Evolutionary conservation across 1,284 basidiomycete genomes (phyloP), one percentile per base, ranked within the genome.

Genomic region (Cryptococcus maquisensis): DNA sequence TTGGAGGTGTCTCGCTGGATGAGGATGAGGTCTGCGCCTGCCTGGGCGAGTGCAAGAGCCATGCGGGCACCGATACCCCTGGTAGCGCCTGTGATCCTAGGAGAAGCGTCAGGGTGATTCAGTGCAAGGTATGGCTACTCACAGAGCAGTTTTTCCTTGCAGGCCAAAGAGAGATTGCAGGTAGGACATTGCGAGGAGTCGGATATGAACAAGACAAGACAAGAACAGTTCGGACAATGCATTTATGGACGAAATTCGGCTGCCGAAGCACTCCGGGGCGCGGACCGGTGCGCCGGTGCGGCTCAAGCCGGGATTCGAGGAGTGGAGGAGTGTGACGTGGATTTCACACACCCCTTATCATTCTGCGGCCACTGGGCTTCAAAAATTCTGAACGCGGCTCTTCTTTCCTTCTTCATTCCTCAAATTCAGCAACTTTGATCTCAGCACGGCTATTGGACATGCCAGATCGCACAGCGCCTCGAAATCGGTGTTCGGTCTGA

Each of bases 11-110:
- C 72, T 57, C 89, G 83, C 65, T 87, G 85, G 51, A 89, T 83
- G 59, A 95, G 82, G 70, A 89, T 86, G 64, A 96, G 78, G 55
- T 84, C 81, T 35, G 92, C 91, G 24, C 93, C 93, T 13, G 79
- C 79, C 64, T 79, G 75, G 28, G 79, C 76, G 12, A 81, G 75
- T 0, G 79, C 78, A 21, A 81, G 58, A 23, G 79, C 79, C 55
- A 75, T 68, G 36, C 64, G 60, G 21, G 71, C 64, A 32, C 73
- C 76, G 57, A 77, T 76, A 42, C 72, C 77, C 45, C 75, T 65
- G 37, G 75, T 75, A n/a, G 65, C 72, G 40, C 74, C 74, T 26
- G 75, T 77, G 62, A 68, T 53, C n/a, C 72, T 74, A 49, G 5
- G 51, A 10, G 26, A n/a, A 26, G 40, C 2, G 36, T 38, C 20